These are phyloP conservation scores for Alternaria sp. DNA, from an alignment of 2,329 filamentous ascomycete species.

Conservation along the genomic window DNA sequence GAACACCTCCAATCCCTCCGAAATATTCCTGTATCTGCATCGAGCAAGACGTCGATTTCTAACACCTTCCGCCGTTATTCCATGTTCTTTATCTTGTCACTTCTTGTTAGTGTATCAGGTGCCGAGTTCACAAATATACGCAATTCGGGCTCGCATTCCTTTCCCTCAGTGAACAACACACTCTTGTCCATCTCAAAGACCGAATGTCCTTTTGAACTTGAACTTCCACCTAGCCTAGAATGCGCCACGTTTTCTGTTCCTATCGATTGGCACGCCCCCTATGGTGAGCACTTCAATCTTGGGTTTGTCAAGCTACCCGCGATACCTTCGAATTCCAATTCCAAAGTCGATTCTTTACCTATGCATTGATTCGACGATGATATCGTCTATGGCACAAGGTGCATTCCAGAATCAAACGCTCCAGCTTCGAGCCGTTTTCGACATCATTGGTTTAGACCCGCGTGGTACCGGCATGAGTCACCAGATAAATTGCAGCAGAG, in stretches of 20 bases:
- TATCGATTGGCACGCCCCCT: conserved; percentile 43
- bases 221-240: conserved; percentile 16
- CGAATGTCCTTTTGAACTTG: conserved; percentile 9
- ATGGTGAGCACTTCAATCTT: conserved; percentile 39
- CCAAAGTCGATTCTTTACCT: conserved; percentile 50
- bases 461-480: conserved; percentile 55
- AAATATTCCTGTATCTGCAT: not conserved
- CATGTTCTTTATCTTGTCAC: not conserved
- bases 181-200: conserved; percentile 1
- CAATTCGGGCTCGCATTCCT: not conserved
- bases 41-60: not conserved
- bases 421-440: conserved; percentile 44
- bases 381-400: conserved; percentile 22
- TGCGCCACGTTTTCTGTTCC: conserved; percentile 39
- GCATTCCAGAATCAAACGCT: conserved; percentile 7
- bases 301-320: conserved; percentile 34
- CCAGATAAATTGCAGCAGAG: conserved; percentile 51
- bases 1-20: not conserved
- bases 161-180: conserved; percentile 7
- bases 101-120: not conserved
- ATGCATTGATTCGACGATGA: conserved; percentile 27
- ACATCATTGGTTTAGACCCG: conserved; percentile 56
- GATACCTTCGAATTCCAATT: conserved; percentile 18
- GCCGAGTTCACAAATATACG: not conserved
- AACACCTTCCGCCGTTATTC: not conserved